phyloP scores from a whole-genome alignment of 2,329 filamentous ascomycete genomes.

The Sporothrix humicola region DNA sequence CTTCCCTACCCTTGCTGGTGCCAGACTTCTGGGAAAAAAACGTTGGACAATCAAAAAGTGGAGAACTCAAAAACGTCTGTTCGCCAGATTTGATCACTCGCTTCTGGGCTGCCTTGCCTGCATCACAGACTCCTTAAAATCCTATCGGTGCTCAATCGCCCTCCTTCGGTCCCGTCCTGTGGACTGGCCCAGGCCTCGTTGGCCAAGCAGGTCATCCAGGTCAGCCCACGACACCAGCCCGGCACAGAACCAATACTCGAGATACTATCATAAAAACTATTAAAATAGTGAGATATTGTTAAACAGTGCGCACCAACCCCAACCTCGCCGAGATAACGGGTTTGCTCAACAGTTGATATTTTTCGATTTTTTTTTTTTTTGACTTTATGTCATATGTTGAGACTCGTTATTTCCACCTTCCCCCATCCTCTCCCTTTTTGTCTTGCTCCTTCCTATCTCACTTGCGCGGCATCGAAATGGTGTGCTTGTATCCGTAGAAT shows the following conservation, averaged over 20 bases:
- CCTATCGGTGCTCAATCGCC: not conserved
- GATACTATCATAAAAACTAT: not conserved
- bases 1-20: conserved; percentile 15
- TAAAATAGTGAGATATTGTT: too few relatives aligned
- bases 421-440: not conserved
- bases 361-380: too few relatives aligned
- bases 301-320: not conserved
- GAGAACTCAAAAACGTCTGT: conserved; percentile 14
- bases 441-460: not conserved
- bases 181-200: not conserved
- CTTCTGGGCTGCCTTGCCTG: not conserved
- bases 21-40: conserved; percentile 21
- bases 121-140: not conserved
- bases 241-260: not conserved
- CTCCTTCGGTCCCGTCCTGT: conserved; percentile 5
- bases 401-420: too few relatives aligned
- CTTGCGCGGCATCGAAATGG: not conserved
- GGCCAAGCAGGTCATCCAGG: not conserved
- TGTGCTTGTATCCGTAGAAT: conserved; percentile 9
- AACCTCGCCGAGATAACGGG: conserved; percentile 8
- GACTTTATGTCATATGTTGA: too few relatives aligned
- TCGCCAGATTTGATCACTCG: conserved; percentile 10
- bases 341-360: not conserved
- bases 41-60: not conserved
- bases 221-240: conserved; percentile 4